Evolutionary conservation across 805 yeast genomes (phyloP).

Genomic region (Saccharomyces paradoxus): DNA sequence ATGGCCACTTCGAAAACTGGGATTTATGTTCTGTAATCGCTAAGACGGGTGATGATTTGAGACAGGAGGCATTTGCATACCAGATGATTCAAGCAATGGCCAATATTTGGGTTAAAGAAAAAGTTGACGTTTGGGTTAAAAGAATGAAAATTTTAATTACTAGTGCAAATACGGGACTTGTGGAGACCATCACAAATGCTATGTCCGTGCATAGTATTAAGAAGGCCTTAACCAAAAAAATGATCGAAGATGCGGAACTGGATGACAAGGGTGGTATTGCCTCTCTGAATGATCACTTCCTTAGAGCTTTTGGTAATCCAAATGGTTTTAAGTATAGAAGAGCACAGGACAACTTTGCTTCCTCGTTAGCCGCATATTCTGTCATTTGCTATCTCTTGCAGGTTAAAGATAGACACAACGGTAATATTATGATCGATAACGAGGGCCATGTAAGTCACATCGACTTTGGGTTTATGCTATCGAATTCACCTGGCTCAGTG

Average conservation of each 20-base stretch:
- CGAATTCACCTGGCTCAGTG: constrained; percentile 94
- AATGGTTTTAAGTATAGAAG: constrained; percentile 46
- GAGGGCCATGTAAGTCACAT: constrained; percentile 94
- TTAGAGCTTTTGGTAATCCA: constrained; percentile 62
- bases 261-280: constrained; percentile 63
- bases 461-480: constrained; percentile 87
- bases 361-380: constrained; percentile 85
- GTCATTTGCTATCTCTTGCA: constrained; percentile 83
- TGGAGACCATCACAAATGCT: constrained; percentile 93
- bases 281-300: constrained; percentile 71
- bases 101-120: constrained; percentile 66
- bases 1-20: constrained; percentile 87
- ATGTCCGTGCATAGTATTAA: constrained; percentile 90
- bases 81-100: constrained; percentile 85
- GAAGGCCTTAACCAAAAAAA: constrained; percentile 75
- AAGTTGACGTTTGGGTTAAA: constrained; percentile 81
- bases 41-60: constrained; percentile 89
- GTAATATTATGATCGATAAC: constrained; percentile 92
- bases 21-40: constrained; percentile 92
- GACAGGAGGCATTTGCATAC: constrained; percentile 97
- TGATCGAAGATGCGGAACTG: constrained; percentile 51
- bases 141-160: constrained; percentile 88
- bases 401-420: constrained; percentile 94
- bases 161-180: constrained; percentile 82
- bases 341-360: constrained; percentile 81